Conservation (phyloP, 129 eudicot species). For the Pulicaria dysenterica region DNA sequence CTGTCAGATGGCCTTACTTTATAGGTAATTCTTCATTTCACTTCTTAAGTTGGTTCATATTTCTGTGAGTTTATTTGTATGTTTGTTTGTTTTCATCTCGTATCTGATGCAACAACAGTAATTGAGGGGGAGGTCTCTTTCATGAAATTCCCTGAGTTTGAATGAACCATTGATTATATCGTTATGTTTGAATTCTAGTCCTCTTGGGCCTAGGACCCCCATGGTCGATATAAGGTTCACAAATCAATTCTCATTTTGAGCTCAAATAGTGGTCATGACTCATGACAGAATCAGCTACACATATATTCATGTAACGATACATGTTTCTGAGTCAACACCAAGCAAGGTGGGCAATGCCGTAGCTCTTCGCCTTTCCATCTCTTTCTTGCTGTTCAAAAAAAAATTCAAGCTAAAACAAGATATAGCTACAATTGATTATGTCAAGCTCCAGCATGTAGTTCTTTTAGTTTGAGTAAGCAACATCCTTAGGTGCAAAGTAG, state of each 20-base stretch:
- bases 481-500: neutral
- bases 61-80: neutral
- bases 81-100: too few relatives aligned
- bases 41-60: neutral
- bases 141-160: too few relatives aligned
- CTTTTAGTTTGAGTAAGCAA: neutral
- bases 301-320: neutral
- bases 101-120: too few relatives aligned
- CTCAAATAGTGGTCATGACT: too few relatives aligned
- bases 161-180: too few relatives aligned
- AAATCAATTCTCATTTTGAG: too few relatives aligned
- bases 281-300: neutral
- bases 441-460: neutral
- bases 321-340: neutral
- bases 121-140: too few relatives aligned
- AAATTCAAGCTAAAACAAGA: neutral
- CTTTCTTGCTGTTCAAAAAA: too few relatives aligned
- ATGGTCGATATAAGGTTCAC: too few relatives aligned
- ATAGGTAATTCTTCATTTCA: constrained; percentile 42
- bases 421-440: neutral
- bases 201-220: too few relatives aligned
- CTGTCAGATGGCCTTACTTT: constrained; percentile 76
- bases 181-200: too few relatives aligned
- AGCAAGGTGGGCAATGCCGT: neutral
- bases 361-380: too few relatives aligned